Conservation (phyloP, 805 yeast species). For the Yamadazyma endophytica region DNA sequence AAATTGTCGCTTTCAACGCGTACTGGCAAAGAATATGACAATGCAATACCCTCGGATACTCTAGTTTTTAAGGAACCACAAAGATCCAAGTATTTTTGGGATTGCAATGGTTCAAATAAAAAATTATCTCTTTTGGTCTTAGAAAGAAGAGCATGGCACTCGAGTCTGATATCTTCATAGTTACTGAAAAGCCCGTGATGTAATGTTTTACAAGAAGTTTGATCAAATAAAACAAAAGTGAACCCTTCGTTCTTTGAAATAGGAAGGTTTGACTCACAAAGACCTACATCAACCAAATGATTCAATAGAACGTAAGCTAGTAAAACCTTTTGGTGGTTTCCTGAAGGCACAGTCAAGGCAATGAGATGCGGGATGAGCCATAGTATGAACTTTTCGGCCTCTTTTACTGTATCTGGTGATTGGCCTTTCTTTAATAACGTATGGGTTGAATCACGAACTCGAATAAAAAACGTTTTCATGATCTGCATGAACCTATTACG, state of each 20-base stretch:
- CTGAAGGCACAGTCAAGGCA: slow-evolving; percentile 43
- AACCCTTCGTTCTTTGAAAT: no score
- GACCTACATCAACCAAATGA: slow-evolving; percentile 10
- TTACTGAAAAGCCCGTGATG: no score
- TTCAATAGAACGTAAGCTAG: slow-evolving; percentile 12
- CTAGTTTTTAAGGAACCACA: slow-evolving; percentile 48
- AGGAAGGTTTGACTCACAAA: slow-evolving; percentile 6
- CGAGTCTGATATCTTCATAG: slow-evolving; percentile 81
- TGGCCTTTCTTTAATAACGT: slow-evolving; percentile 28
- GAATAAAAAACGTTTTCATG: slow-evolving; percentile 55
- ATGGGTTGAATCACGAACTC: slow-evolving; percentile 69
- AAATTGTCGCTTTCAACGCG: no score
- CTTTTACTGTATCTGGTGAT: background rate
- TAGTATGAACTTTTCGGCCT: slow-evolving; percentile 22
- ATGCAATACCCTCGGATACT: slow-evolving; percentile 70
- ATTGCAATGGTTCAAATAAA: no score
- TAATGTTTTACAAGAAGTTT: no score
- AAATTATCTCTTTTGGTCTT: no score
- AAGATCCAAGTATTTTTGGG: no score
- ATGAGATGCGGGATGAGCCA: slow-evolving; percentile 58
- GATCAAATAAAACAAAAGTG: no score
- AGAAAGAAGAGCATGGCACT: no score
- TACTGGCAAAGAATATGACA: no score
- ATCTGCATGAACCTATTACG: slow-evolving; percentile 63
- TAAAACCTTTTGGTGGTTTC: slow-evolving; percentile 37